Evolutionary conservation across 1,284 basidiomycete species (phyloP), one percentile per base, ranked within the genome.

Genomic region (Ustanciosporium gigantosporum): DNA sequence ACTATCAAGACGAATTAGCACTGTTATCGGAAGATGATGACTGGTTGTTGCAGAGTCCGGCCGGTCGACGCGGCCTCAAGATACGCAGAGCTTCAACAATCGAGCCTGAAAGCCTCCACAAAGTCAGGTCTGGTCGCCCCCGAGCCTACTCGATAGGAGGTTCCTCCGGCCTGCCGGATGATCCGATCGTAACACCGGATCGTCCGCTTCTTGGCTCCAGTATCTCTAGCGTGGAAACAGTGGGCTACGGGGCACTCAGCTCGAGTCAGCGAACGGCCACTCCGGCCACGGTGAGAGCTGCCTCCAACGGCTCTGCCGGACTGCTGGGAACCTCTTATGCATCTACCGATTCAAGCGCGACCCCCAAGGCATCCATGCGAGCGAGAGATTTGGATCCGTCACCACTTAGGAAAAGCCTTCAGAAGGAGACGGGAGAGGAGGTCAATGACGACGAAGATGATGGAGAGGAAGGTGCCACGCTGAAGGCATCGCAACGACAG

Each of bases 21-120:
- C 51, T 62, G 31, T 58, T 75, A n/a, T 62, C 62, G 20, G 68
- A 71, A 15, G 65, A 68, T n/a, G 58, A 68, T 23, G 66, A 64
- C 19, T 71, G 66, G 66, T 36, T 68, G 6, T 50, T 45, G 4
- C 56, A 57, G 20, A 44, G 47, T 2, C 25, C n/a, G n/a, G 36
- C 53, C 3, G 36, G 31, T 2, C 35, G 64, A 23, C 35, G 52
- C 15, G 65, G 65, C 0, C 25, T 66, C 21, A 50, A 29, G 27
- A 6, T 68, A 21, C 42, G 61, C 8, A 41, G 68, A 29, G 41
- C 68, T 14, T 46, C 56, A 32, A 70, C 68, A 24, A 16, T 58
- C 35, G 49, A 53, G 21, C 46, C 45, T 2, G 36, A 24, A 25
- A 43, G 46, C 34, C 21, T 36, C 29, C 44, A 45, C 35, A 49